Percentiles rank a stretch among this genome's conserved stretches.
phyloP scores from a whole-genome alignment of 2,329 filamentous ascomycete species.

The Colletotrichum sp. region DNA sequence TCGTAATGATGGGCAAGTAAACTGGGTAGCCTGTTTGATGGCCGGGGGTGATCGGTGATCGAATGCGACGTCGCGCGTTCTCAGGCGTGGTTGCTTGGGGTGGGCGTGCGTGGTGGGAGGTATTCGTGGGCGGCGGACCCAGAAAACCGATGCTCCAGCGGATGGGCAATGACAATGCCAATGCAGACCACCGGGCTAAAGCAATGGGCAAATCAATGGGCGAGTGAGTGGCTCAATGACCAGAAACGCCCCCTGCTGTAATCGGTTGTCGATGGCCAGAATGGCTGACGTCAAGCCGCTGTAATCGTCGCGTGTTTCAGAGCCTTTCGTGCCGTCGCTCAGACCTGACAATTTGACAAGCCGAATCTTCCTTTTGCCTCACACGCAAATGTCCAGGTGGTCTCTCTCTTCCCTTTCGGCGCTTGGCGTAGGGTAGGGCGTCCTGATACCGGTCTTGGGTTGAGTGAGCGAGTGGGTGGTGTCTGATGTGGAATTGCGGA shows the following conservation, averaged over 20 bases:
- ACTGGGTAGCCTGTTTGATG: conserved; percentile 11
- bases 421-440: neutral
- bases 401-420: conserved; percentile 1
- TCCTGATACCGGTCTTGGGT: neutral
- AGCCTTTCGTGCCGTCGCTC: neutral
- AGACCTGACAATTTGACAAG: neutral
- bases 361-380: neutral
- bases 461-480: neutral
- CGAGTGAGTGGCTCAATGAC: neutral
- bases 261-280: neutral
- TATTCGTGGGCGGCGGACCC: neutral
- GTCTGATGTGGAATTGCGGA: neutral
- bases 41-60: conserved; percentile 6
- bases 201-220: neutral
- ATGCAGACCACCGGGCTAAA: neutral
- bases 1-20: neutral
- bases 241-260: neutral
- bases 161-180: neutral
- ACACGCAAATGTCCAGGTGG: neutral
- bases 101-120: neutral
- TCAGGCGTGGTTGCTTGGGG: neutral
- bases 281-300: conserved; percentile 9
- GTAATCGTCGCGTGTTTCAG: conserved; percentile 14
- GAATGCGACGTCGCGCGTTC: conserved; percentile 14
- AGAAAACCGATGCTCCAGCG: neutral